Evolutionary conservation across 495 filamentous ascomycete genomes (phyloP), one percentile per base, ranked within the genome.

Genomic region (Astrothelium macrocarpum): DNA sequence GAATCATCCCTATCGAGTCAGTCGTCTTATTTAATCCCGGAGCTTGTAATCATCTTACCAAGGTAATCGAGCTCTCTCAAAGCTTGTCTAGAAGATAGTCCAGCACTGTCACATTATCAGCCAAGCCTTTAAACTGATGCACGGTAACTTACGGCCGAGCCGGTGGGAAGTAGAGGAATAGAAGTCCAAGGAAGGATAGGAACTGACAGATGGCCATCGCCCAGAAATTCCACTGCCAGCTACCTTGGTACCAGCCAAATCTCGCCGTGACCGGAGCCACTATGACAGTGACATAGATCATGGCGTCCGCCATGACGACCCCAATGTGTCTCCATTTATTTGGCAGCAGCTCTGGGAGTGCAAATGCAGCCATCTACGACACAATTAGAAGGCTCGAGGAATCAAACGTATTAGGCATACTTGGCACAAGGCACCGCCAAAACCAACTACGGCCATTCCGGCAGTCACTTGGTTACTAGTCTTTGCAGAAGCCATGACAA

Each of bases 261-360:
- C 73, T 64, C 1, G 64, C 74, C 2, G 72, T 69, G 1, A 76
- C 68, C 1, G 74, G 74, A 20, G 71, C 73, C 39, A 72, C 67
- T 26, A 74, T 64, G 60, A 76, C 71, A 26, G 70, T 66, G 39
- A 76, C 62, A 62, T 67, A 72, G 59, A 67, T 67, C 12, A 61
- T 67, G 18, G 62, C 39, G 62, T 76, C 74, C 42, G 71, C 71
- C n/a, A 75, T 39, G 12, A 67, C 67, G 60, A 75, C 59, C 12
- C 65, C 71, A 18, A 64, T 43, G 60, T 71, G 71, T 20, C 72
- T 58, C 71, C 71, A 76, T 63, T 75, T 76, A 66, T 74, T 74
- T 7, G 74, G 74, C 7, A 76, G 66, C 1, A 76, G 70, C 58
- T 76, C 74, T 11, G 74, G 71, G 3, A 76, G 65, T 2, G 73